Percentiles rank a stretch among this genome's conserved stretches.
Evolutionary conservation across 495 filamentous ascomycete species (phyloP).

Genomic region (Trichoderma erinaceum): DNA sequence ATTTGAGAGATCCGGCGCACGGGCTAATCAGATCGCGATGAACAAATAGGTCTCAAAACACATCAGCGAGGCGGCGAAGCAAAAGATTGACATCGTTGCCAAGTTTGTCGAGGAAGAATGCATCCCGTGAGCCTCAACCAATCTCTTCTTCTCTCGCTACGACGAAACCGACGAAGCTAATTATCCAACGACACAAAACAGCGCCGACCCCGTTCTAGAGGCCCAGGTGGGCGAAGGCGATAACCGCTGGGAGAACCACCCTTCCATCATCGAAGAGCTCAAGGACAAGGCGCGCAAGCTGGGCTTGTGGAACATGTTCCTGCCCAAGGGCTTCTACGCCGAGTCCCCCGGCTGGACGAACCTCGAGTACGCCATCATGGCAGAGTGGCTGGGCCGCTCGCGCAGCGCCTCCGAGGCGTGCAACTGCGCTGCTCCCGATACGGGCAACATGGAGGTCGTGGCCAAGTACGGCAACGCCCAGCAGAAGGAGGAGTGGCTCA

Average conservation of each 20-base stretch:
- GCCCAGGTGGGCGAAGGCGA: slow-evolving; percentile 73
- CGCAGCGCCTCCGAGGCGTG: slow-evolving; percentile 76
- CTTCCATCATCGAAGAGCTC: slow-evolving; percentile 76
- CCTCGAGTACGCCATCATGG: slow-evolving; percentile 90
- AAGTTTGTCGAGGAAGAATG: slow-evolving; percentile 97
- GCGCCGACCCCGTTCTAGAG: slow-evolving; percentile 67
- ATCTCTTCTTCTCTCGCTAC: slow-evolving; percentile 22
- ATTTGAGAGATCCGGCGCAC: background rate
- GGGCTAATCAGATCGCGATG: slow-evolving; percentile 23
- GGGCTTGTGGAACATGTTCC: slow-evolving; percentile 98
- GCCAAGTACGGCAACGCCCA: slow-evolving; percentile 87
- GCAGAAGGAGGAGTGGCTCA: slow-evolving; percentile 85
- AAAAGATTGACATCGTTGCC: slow-evolving; percentile 65
- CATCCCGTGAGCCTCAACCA: slow-evolving; percentile 52
- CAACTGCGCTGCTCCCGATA: slow-evolving; percentile 88
- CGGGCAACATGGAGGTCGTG: slow-evolving; percentile 92
- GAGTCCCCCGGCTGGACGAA: slow-evolving; percentile 89
- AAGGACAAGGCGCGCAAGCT: slow-evolving; percentile 76
- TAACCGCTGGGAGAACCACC: slow-evolving; percentile 69
- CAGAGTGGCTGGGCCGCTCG: slow-evolving; percentile 79
- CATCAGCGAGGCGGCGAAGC: slow-evolving; percentile 76
- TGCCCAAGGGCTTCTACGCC: slow-evolving; percentile 88
- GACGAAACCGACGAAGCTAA: background rate
- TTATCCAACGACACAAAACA: slow-evolving; percentile 15
- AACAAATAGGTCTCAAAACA: slow-evolving; percentile 41